Base-by-base conservation (phyloP, 2,329 filamentous ascomycete species). In the Paraphaeosphaeria sporulosa region DNA sequence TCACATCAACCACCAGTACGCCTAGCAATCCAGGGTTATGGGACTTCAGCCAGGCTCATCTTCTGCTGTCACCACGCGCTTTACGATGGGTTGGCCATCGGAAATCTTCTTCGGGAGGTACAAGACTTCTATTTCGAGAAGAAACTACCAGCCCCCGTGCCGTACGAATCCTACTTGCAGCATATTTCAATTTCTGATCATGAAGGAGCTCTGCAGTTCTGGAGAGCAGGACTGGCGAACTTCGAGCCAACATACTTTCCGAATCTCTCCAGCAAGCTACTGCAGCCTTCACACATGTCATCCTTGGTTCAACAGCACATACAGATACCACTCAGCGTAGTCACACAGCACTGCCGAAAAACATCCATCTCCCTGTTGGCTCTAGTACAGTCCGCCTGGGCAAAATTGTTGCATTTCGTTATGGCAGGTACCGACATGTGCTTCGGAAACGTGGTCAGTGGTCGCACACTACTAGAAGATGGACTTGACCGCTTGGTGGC, bases 371-470 rank as follows among this genome's bases (percentile, higher is more conserved):
- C 81, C 1, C 79, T 93, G 0, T 79, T 94, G 1, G 86, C 89
- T 0, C 67, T 92, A 0, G 85, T 89, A 34, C 93, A 97, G 75
- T 83, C 90, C 3, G 84, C 88, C 1, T 96, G 93, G 92, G 85
- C 87, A 0, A 85, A 85, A 44, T 77, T 91, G 0, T 73, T 97
- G 1, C 81, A 85, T 0, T 78, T 85, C 2, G 79, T 87, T 2
- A 83, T 88, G 2, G 74, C 82, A 1, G 79, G 81, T 5, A 73
- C 80, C 0, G 93, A 97, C 69, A 70, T 97, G 5, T 95, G 92
- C 74, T 97, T 97, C 70, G 94, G 94, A 0, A 95, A 92, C 68
- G 89, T 97, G 2, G 85, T 94, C 58, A 94, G 88, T 70, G 93
- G 94, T 1, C 87, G 94, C 8, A 89, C 88, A 0, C 73, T 92